These are phyloP conservation scores for Rhizoclosmatium globosum DNA, from an alignment of 192 early-diverging fungal species.

Conservation along the genomic window DNA sequence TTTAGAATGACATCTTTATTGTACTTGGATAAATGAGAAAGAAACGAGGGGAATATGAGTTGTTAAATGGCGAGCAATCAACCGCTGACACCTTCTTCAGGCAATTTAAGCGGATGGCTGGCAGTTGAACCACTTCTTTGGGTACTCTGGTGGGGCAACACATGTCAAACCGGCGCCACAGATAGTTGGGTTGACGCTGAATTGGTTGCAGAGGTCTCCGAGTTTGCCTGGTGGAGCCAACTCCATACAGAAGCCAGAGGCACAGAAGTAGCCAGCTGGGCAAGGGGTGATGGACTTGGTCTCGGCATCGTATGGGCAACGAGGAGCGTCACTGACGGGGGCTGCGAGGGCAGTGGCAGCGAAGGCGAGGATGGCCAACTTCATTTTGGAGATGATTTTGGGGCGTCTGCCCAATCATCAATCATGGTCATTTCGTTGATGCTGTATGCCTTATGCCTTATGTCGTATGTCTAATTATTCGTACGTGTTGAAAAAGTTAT, in stretches of 20 bases:
- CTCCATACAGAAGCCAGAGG: background rate
- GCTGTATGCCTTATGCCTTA: too few species aligned
- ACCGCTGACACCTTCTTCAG: too few species aligned
- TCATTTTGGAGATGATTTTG: background rate
- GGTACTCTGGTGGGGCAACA: background rate
- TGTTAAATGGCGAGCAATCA: too few species aligned
- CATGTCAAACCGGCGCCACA: conserved; percentile 21
- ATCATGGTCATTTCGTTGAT: too few species aligned
- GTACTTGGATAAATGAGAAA: background rate
- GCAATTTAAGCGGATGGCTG: background rate
- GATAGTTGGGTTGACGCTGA: conserved; percentile 20
- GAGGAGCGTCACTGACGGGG: background rate
- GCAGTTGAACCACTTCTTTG: background rate
- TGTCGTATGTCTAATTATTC: too few species aligned
- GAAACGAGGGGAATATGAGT: background rate
- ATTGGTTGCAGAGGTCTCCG: conserved; percentile 21
- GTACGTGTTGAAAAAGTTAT: too few species aligned
- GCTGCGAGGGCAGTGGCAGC: background rate
- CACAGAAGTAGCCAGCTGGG: background rate
- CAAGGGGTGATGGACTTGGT: background rate
- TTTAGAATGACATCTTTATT: background rate
- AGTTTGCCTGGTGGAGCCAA: background rate
- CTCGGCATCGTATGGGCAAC: background rate
- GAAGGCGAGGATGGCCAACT: background rate
- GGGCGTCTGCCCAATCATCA: too few species aligned